Conservation (phyloP, 83 land plant species). For the Larix sibirica region DNA sequence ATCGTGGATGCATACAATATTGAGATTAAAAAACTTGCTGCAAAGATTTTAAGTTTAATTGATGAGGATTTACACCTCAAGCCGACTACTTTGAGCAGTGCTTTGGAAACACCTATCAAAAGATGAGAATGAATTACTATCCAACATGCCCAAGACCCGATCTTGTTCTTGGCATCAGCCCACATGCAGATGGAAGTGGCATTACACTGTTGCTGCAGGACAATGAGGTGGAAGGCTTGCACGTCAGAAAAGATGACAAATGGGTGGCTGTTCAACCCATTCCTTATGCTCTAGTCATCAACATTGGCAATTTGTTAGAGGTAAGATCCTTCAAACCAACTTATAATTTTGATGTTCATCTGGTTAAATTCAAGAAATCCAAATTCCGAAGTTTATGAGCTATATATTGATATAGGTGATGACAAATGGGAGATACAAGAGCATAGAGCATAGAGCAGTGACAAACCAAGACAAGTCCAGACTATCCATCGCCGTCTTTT, state of each 20-base stretch:
- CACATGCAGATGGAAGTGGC: constrained; percentile 40
- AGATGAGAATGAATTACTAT: constrained; percentile 42
- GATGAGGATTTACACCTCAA: background rate
- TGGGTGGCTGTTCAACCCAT: constrained; percentile 41
- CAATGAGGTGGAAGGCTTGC: constrained; percentile 43
- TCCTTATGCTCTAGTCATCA: constrained; percentile 38
- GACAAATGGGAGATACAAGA: background rate
- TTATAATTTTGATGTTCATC: background rate
- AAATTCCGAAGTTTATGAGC: background rate
- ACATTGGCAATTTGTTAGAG: constrained; percentile 47
- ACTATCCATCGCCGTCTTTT: constrained; percentile 37
- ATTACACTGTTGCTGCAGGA: constrained; percentile 45
- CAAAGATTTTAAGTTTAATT: constrained; percentile 5
- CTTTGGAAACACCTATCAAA: constrained; percentile 16
- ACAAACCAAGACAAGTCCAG: constrained; percentile 26
- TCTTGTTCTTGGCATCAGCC: constrained; percentile 30
- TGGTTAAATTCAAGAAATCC: background rate
- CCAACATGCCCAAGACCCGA: constrained; percentile 55
- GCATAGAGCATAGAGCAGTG: constrained; percentile 22
- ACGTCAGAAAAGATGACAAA: constrained; percentile 33
- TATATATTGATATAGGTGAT: background rate
- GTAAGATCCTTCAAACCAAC: constrained; percentile 1
- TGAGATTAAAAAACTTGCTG: constrained; percentile 1
- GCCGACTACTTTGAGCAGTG: background rate
- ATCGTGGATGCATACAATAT: constrained; percentile 5